Conservation (phyloP, 306 rosid species). For the Herpetospermum pedunculosum region DNA sequence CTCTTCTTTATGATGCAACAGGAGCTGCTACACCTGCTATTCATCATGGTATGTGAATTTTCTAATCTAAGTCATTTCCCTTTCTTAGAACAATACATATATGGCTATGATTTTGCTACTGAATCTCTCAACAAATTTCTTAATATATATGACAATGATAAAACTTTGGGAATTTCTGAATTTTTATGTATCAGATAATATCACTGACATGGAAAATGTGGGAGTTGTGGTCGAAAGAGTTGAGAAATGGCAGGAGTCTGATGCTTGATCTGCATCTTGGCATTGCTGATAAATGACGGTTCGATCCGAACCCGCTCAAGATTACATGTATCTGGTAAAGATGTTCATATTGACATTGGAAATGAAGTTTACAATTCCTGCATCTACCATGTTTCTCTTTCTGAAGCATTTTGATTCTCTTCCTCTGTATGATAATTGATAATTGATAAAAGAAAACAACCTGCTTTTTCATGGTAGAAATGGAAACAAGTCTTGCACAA, state of each 20-base stretch:
- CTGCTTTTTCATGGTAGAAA: background rate
- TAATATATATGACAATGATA: background rate
- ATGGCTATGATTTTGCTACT: conserved; percentile 4
- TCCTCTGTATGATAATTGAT: background rate
- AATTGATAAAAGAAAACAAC: background rate
- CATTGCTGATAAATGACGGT: background rate
- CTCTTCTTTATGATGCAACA: conserved; percentile 70
- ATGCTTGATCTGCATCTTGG: conserved; percentile 17
- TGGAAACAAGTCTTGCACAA: too few relatives aligned
- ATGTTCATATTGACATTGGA: background rate
- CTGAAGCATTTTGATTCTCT: background rate
- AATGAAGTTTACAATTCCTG: too few relatives aligned
- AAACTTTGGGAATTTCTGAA: background rate
- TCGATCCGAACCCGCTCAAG: background rate
- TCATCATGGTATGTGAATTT: conserved; percentile 42
- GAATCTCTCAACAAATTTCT: background rate
- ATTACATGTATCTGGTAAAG: background rate
- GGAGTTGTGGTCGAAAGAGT: conserved; percentile 57
- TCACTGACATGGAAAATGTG: conserved; percentile 67
- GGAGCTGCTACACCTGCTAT: conserved; percentile 75
- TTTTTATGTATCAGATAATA: conserved; percentile 47
- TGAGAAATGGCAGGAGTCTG: conserved; percentile 44
- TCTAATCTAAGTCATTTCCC: background rate
- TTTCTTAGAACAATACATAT: background rate
- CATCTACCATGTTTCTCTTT: background rate